Evolutionary conservation across 345 rosid species (phyloP), one percentile per base, ranked within the genome.

Genomic region (Clausena lansium): DNA sequence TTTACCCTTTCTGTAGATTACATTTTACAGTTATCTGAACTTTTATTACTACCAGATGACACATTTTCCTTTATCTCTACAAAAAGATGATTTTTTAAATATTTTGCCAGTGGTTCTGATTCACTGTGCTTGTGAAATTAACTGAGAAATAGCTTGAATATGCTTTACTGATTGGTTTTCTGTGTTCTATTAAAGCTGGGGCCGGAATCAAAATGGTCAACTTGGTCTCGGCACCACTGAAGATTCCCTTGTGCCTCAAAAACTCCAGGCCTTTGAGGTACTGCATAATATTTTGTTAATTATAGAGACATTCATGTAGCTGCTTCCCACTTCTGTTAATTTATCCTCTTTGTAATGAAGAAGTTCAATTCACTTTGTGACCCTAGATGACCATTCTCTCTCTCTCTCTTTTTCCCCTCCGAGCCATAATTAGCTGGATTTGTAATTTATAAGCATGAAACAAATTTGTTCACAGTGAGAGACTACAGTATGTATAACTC

Each of bases 121-220:
- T 63, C 28, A 11, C 5, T 70, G 5, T 67, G 57, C 11, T 63
- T 33, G 30, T 11, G 28, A 52, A 63, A 62, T 52, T 67, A 67
- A 32, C 60, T 8, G 33, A 30, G 25, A 32, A 28, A 64, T 32
- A 64, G 39, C 72, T 65, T 32, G 9, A 20, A 7, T 63, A 27
- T 45, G 6, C 52, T 77, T 58, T 80, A 68, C 47, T 66, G 36
- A 38, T 52, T 67, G n/a, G 15, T 38, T 68, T 79, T 59, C 54
- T 67, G 59, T 66, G 65, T 77, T 67, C 35, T 41, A 45, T 62
- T 86, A 85, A 84, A 96, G 99, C 78, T 96, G 98, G 99, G 99
- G 99, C 74, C 88, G 99, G 70, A 96, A 96, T 87, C 99, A 96
- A 86, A 96, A 96, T 83, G 99, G 99, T 78, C 97, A 96, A 85